These are phyloP conservation scores for Sicyos edulis DNA, from an alignment of 306 rosid genomes.

Conservation along the genomic window DNA sequence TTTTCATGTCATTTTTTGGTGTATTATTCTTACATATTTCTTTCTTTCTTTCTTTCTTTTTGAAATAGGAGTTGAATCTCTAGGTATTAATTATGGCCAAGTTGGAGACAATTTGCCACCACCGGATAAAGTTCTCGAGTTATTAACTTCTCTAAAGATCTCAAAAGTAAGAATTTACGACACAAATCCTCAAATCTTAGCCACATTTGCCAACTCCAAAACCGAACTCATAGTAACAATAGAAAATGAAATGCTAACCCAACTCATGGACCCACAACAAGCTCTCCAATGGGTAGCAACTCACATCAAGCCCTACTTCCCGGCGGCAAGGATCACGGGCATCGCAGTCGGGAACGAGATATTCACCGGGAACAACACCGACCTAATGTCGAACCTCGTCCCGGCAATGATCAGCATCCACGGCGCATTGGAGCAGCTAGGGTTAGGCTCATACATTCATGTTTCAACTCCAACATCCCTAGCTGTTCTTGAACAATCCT, in stretches of 20 bases:
- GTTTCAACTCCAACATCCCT: constrained; percentile 80
- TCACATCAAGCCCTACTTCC: constrained; percentile 69
- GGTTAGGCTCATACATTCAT: constrained; percentile 56
- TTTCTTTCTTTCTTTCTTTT: background rate
- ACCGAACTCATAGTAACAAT: constrained; percentile 72
- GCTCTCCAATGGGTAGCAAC: constrained; percentile 75
- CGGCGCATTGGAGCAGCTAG: constrained; percentile 49
- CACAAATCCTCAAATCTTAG: constrained; percentile 69
- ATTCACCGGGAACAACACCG: constrained; percentile 57
- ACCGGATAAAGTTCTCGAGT: constrained; percentile 62
- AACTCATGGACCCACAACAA: constrained; percentile 68
- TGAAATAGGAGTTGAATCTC: constrained; percentile 31
- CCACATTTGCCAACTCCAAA: constrained; percentile 66
- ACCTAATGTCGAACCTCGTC: constrained; percentile 52
- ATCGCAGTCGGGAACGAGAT: constrained; percentile 93
- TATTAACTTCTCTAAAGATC: constrained; percentile 55
- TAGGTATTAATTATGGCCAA: constrained; percentile 95
- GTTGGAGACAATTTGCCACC: constrained; percentile 68
- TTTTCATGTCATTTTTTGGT: background rate
- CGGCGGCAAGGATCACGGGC: constrained; percentile 62
- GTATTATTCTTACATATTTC: background rate
- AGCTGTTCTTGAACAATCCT: constrained; percentile 71
- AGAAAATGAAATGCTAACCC: constrained; percentile 56
- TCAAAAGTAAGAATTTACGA: constrained; percentile 86
- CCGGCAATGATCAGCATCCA: constrained; percentile 82